These are phyloP conservation scores for Cucurbita maxima DNA, from an alignment of 306 rosid species.

Conservation along the genomic window DNA sequence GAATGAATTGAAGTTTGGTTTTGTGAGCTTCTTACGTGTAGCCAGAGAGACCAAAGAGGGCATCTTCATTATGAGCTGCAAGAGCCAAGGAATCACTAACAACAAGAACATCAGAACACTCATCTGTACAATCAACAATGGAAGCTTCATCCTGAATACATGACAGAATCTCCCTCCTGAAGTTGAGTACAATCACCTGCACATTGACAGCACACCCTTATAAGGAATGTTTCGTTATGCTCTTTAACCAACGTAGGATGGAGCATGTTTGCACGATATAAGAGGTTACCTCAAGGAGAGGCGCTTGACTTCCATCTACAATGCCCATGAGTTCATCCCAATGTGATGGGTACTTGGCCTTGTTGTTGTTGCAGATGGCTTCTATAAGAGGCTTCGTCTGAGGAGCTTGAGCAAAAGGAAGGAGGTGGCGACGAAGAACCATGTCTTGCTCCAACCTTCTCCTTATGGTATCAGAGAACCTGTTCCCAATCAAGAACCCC, in stretches of 20 bases:
- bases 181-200: conserved; percentile 61
- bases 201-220: background rate
- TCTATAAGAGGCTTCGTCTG: conserved; percentile 36
- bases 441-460: conserved; percentile 38
- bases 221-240: no score
- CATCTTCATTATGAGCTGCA: conserved; percentile 86
- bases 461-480: conserved; percentile 33
- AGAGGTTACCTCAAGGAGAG: conserved; percentile 45
- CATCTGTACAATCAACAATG: conserved; percentile 25
- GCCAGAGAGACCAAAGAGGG: conserved; percentile 51
- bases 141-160: conserved; percentile 29
- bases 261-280: no score
- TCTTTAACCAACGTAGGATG: no score
- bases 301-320: conserved; percentile 55
- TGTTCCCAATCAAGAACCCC: conserved; percentile 54
- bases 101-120: conserved; percentile 66
- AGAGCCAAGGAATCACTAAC: conserved; percentile 48
- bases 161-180: conserved; percentile 70
- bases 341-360: conserved; percentile 34
- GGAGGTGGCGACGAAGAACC: conserved; percentile 46
- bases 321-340: conserved; percentile 68
- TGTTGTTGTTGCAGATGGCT: conserved; percentile 29
- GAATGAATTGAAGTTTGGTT: background rate
- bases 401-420: conserved; percentile 45
- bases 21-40: conserved; percentile 37